Conservation (phyloP, 2,329 filamentous ascomycete species). For the Diaporthe amygdali region DNA sequence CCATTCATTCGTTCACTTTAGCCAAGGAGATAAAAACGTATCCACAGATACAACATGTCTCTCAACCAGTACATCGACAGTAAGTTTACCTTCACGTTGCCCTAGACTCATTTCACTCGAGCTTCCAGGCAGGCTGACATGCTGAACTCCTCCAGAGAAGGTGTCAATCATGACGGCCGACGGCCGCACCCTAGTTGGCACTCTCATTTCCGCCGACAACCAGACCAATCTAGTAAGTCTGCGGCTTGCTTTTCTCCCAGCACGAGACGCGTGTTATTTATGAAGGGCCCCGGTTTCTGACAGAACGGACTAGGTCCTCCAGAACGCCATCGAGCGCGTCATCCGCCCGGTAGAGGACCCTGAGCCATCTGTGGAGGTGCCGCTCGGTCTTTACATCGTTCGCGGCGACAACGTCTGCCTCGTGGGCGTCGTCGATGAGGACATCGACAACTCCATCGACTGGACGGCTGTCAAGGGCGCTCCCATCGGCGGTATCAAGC, state of each 20-base stretch:
- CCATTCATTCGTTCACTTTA: neutral
- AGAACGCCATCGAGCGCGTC: slow-evolving; percentile 84
- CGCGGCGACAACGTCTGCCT: slow-evolving; percentile 94
- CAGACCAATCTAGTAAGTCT: slow-evolving; percentile 80
- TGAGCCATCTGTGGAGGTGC: slow-evolving; percentile 79
- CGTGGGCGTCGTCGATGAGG: slow-evolving; percentile 87
- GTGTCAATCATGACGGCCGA: slow-evolving; percentile 92
- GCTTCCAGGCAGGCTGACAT: neutral
- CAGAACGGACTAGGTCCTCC: slow-evolving; percentile 65
- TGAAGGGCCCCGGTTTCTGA: neutral
- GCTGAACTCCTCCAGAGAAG: slow-evolving; percentile 66
- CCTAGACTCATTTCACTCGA: neutral
- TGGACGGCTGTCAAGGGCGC: slow-evolving; percentile 90
- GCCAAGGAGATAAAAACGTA: neutral
- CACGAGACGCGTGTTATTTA: neutral
- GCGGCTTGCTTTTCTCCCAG: neutral
- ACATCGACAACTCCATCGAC: slow-evolving; percentile 87
- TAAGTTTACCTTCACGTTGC: slow-evolving; percentile 25
- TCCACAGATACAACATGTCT: slow-evolving; percentile 29
- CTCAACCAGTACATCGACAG: slow-evolving; percentile 39
- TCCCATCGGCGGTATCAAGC: slow-evolving; percentile 84
- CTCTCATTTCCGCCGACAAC: slow-evolving; percentile 84
- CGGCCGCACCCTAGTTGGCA: slow-evolving; percentile 84
- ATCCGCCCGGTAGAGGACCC: slow-evolving; percentile 85
- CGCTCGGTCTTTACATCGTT: slow-evolving; percentile 88